A percentile compares a stretch with the other conserved stretches of the same genome.
Evolutionary conservation across 192 early-diverging fungal genomes (phyloP).

Genomic region (Backusella parvicylindrica): DNA sequence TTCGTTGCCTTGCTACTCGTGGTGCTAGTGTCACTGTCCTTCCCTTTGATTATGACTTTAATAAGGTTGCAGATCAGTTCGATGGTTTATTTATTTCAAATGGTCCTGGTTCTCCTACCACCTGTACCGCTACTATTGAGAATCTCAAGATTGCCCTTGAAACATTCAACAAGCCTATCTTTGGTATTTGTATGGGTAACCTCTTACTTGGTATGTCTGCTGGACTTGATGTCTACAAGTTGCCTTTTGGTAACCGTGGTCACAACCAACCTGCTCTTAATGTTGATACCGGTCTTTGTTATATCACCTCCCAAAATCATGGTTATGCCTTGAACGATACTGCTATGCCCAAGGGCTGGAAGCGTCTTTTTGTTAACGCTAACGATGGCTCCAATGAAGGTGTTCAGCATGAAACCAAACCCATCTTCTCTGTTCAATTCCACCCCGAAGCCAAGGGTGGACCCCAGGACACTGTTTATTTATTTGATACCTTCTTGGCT

Average conservation of each 20-base stretch:
- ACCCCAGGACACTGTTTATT: slow-evolving; percentile 86
- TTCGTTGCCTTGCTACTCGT: slow-evolving; percentile 75
- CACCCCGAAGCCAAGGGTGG: slow-evolving; percentile 96
- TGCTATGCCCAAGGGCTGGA: slow-evolving; percentile 70
- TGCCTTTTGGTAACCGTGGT: slow-evolving; percentile 93
- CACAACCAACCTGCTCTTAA: slow-evolving; percentile 93
- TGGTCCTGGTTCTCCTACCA: slow-evolving; percentile 82
- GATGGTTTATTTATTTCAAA: slow-evolving; percentile 94
- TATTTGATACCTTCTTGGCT: slow-evolving; percentile 80
- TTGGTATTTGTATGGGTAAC: slow-evolving; percentile 98
- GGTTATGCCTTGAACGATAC: slow-evolving; percentile 81
- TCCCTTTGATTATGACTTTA: slow-evolving; percentile 83
- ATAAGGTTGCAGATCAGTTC: slow-evolving; percentile 53
- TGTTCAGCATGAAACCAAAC: slow-evolving; percentile 69
- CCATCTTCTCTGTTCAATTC: slow-evolving; percentile 89
- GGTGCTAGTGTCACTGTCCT: slow-evolving; percentile 85
- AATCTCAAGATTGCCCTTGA: slow-evolving; percentile 65
- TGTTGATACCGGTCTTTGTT: slow-evolving; percentile 71
- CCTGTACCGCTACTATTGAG: slow-evolving; percentile 62
- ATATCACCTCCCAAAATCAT: slow-evolving; percentile 96
- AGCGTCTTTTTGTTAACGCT: slow-evolving; percentile 88
- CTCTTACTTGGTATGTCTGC: slow-evolving; percentile 89
- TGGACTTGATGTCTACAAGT: slow-evolving; percentile 81
- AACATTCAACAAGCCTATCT: slow-evolving; percentile 76
- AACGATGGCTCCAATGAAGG: slow-evolving; percentile 97